phyloP scores from a whole-genome alignment of 164 flowering plant genomes.

The Santalum album region DNA sequence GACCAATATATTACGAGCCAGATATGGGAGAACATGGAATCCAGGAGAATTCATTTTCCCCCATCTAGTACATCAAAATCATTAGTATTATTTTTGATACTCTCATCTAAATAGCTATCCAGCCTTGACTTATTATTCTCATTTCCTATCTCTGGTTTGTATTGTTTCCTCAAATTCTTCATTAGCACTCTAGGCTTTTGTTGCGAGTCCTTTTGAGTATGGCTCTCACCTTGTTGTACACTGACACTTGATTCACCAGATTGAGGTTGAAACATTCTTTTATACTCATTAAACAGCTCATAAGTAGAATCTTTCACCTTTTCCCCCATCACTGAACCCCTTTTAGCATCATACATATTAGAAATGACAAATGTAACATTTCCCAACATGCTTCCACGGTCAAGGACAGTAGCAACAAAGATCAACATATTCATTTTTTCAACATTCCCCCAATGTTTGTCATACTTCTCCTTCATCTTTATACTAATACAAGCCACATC shows the following conservation, averaged over 20 bases:
- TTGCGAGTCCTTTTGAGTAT: too few relatives aligned
- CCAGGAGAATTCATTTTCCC: not conserved
- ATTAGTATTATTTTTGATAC: too few relatives aligned
- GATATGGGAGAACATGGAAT: not conserved
- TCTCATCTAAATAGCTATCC: too few relatives aligned
- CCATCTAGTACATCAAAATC: conserved; percentile 9
- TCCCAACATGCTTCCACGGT: conserved; percentile 1
- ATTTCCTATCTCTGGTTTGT: too few relatives aligned
- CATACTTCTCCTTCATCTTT: conserved; percentile 12
- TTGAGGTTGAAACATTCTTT: too few relatives aligned
- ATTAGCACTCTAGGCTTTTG: not conserved
- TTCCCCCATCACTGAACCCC: not conserved
- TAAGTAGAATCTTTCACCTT: not conserved
- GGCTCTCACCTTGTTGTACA: conserved; percentile 3
- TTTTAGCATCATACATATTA: not conserved
- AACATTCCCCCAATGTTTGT: conserved; percentile 14
- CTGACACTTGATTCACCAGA: too few relatives aligned
- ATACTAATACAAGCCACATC: not conserved
- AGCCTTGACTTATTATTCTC: too few relatives aligned
- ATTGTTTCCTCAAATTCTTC: not conserved
- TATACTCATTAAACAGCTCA: not conserved
- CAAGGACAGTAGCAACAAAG: conserved; percentile 8
- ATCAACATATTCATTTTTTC: conserved; percentile 9
- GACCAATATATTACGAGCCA: not conserved
- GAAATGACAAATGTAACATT: not conserved